phyloP scores from a whole-genome alignment of 1,139 yeast species.

The Diutina siamensis region DNA sequence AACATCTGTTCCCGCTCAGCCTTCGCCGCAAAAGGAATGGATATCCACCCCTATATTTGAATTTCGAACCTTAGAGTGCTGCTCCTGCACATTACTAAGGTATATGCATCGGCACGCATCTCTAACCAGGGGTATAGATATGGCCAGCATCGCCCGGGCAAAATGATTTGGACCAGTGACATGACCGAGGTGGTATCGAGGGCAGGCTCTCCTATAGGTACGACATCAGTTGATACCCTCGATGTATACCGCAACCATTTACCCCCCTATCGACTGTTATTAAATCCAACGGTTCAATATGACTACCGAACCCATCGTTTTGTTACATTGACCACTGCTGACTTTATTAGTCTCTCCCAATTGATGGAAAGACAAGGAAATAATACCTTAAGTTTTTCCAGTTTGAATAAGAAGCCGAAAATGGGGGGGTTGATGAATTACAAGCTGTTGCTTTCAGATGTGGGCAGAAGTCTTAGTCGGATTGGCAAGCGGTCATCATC shows the following conservation, averaged over 20 bases:
- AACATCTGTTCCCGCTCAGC: no score
- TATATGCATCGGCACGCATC: background rate
- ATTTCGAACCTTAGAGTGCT: no score
- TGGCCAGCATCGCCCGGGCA: background rate
- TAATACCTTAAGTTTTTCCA: background rate
- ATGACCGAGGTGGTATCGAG: background rate
- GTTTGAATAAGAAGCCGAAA: slow-evolving; percentile 7
- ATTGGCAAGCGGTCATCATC: background rate
- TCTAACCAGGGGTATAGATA: background rate
- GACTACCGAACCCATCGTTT: slow-evolving; percentile 31
- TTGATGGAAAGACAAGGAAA: slow-evolving; percentile 1
- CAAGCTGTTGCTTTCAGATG: slow-evolving; percentile 30
- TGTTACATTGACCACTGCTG: slow-evolving; percentile 23
- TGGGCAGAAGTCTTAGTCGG: slow-evolving; percentile 9
- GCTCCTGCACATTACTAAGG: no score
- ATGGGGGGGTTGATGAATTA: slow-evolving; percentile 30
- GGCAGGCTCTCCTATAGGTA: background rate
- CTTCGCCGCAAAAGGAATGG: no score
- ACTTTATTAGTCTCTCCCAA: slow-evolving; percentile 10
- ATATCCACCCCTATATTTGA: no score
- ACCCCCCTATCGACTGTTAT: slow-evolving; percentile 34
- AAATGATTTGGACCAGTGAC: background rate
- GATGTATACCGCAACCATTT: slow-evolving; percentile 13
- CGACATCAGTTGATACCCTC: background rate
- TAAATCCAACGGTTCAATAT: slow-evolving; percentile 30